Conservation (phyloP, 148 eudicot species). For the Polygonum maritimum region DNA sequence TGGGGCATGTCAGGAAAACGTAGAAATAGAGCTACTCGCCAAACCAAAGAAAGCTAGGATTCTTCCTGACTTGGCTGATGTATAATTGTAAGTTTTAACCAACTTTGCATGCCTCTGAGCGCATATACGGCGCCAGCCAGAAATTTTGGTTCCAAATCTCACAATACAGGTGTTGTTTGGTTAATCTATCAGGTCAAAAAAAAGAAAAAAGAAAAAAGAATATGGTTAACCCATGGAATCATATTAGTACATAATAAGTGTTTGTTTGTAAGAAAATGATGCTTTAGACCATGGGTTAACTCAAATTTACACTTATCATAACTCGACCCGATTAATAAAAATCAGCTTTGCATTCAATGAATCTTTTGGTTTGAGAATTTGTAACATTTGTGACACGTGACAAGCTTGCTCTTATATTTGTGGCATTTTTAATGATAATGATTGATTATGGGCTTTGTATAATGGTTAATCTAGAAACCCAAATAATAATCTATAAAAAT, state of each 20-base stretch:
- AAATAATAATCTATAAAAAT: too few species aligned
- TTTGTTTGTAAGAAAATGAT: background rate
- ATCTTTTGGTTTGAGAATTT: background rate
- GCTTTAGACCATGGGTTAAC: too few species aligned
- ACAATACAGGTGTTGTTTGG: background rate
- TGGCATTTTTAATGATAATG: too few species aligned
- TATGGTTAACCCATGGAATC: background rate
- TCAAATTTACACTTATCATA: too few species aligned
- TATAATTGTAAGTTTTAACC: background rate
- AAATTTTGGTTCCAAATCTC: too few species aligned
- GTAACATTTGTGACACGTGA: background rate
- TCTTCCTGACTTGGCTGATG: background rate
- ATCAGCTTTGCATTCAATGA: background rate
- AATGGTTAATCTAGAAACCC: too few species aligned
- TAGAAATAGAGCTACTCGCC: background rate
- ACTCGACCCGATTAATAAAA: too few species aligned
- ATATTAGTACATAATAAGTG: background rate
- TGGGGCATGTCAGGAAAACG: background rate
- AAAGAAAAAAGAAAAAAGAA: too few species aligned
- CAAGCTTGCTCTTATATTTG: too few species aligned
- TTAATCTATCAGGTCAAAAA: background rate
- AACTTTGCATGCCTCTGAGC: constrained; percentile 1
- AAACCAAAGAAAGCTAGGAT: background rate
- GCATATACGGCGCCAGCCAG: background rate
- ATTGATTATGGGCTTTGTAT: too few species aligned